Base-by-base conservation (phyloP, 331 rosid genomes). In the Dryas integrifolia region DNA sequence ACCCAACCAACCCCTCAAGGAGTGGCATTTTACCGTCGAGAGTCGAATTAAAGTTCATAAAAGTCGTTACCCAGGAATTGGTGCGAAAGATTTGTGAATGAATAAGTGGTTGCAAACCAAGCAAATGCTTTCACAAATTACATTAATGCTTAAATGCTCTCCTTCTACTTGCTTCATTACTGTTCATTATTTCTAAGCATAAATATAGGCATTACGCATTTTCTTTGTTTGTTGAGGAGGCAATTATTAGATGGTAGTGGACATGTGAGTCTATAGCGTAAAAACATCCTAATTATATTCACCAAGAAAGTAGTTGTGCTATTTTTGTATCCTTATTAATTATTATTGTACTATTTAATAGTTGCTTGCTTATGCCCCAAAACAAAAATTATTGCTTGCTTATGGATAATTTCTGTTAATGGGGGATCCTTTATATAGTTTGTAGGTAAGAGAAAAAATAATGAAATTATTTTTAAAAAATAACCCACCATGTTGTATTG, bases 1-100 rank as follows among this genome's bases (percentile, higher is more conserved):
- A 48, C 59, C 49, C 73, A 72, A 52, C 77, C 51, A 73, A 60
- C 61, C 39, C 59, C 49, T 48, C 30, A 8, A 41, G 16, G 39
- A 64, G 39, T 44, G 51, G 24, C 74, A 55, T 16, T 40, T 41
- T 16, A 40, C 48, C 49, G 0, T 7, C 14, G 24, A 14, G 26
- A 5, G 49, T 1, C 35, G 13, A 69, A 21, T 43, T 70, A 40
- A 63, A 65, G 56, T 26, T 47, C 71, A 66, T 47, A 15, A 6
- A 55, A 12, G 26, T 70, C 56, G 53, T 6, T 4, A 40, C 9
- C 47, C 47, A 44, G 1, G 6, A 44, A 44, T 8, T 44, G 47
- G 9, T 44, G 35, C 35, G 3, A 2, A 30, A 30, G 35, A 30
- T 30, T 30, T 30, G 35, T 30, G 9, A 44, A 3, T 44, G 47